A percentile compares a stretch with the other conserved stretches of the same genome.
Evolutionary conservation across 2,329 filamentous ascomycete genomes (phyloP).

Genomic region (Paecilomyces sp.): DNA sequence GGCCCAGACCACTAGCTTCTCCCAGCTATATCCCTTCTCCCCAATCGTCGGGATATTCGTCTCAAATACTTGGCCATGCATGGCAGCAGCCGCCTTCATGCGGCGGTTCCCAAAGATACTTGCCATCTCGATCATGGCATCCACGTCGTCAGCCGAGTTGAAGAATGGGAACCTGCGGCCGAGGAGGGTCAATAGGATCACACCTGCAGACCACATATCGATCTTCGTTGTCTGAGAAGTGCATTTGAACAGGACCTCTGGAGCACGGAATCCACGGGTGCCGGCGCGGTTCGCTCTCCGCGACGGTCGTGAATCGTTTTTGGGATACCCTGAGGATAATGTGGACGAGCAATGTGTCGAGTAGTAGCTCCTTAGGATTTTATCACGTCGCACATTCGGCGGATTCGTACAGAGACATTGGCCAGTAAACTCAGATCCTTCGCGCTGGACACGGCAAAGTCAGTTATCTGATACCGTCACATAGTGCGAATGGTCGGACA

Average conservation of each 20-base stretch:
- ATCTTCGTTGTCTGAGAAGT: constrained; percentile 90
- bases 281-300: constrained; percentile 89
- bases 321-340: constrained; percentile 66
- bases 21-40: constrained; percentile 74
- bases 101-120: constrained; percentile 82
- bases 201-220: constrained; percentile 93
- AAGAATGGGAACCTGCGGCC: constrained; percentile 95
- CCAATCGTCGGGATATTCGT: constrained; percentile 88
- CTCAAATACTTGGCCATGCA: constrained; percentile 89
- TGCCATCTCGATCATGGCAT: constrained; percentile 94
- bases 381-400: constrained; percentile 52
- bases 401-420: constrained; percentile 72
- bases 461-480: background rate
- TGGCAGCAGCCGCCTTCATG: constrained; percentile 74
- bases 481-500: constrained; percentile 3
- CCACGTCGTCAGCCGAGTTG: constrained; percentile 96
- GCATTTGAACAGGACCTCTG: constrained; percentile 95
- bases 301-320: constrained; percentile 80
- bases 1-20: constrained; percentile 94
- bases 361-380: constrained; percentile 52
- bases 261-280: constrained; percentile 89
- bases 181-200: constrained; percentile 93
- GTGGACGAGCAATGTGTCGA: constrained; percentile 44
- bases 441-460: constrained; percentile 35
- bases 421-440: constrained; percentile 42